Evolutionary conservation across 2,329 filamentous ascomycete species (phyloP).

Genomic region (Truncatella angustata): DNA sequence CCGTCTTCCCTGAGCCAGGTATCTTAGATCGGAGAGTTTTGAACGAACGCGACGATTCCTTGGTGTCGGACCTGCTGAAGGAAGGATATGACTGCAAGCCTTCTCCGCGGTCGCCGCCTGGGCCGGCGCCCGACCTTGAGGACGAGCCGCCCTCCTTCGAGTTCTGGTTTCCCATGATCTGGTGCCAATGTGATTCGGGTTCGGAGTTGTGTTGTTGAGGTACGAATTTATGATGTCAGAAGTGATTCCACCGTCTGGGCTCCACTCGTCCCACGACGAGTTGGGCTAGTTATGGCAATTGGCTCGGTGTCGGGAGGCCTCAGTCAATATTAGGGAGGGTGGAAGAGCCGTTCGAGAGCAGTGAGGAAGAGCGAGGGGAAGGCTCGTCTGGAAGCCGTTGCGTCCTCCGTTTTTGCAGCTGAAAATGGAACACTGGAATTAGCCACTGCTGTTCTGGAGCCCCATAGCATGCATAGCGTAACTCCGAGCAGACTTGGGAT

Average conservation of each 20-base stretch:
- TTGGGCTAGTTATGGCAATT: not conserved
- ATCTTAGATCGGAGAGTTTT: slow-evolving; percentile 87
- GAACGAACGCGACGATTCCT: slow-evolving; percentile 86
- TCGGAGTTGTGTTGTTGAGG: slow-evolving; percentile 22
- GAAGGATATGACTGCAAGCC: slow-evolving; percentile 84
- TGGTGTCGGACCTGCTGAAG: slow-evolving; percentile 88
- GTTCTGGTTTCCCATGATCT: slow-evolving; percentile 71
- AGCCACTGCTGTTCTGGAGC: slow-evolving; percentile 20
- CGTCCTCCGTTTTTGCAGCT: slow-evolving; percentile 48
- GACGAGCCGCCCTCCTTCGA: slow-evolving; percentile 57
- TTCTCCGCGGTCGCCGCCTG: slow-evolving; percentile 41
- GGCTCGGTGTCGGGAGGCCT: slow-evolving; percentile 1
- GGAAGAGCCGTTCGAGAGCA: slow-evolving; percentile 48
- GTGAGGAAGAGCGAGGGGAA: slow-evolving; percentile 45
- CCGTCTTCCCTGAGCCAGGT: slow-evolving; percentile 66
- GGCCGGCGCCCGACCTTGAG: slow-evolving; percentile 45
- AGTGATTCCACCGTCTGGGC: not conserved
- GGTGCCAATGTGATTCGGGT: slow-evolving; percentile 12
- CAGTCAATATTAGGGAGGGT: slow-evolving; percentile 47
- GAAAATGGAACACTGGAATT: slow-evolving; percentile 23
- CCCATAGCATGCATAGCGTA: slow-evolving; percentile 1
- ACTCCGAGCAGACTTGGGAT: slow-evolving; percentile 8
- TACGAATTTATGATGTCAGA: slow-evolving; percentile 13
- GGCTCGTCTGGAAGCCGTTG: slow-evolving; percentile 43
- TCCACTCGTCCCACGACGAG: not conserved